These are phyloP conservation scores for Lagenaria siceraria DNA, from an alignment of 306 rosid genomes.

Conservation along the genomic window DNA sequence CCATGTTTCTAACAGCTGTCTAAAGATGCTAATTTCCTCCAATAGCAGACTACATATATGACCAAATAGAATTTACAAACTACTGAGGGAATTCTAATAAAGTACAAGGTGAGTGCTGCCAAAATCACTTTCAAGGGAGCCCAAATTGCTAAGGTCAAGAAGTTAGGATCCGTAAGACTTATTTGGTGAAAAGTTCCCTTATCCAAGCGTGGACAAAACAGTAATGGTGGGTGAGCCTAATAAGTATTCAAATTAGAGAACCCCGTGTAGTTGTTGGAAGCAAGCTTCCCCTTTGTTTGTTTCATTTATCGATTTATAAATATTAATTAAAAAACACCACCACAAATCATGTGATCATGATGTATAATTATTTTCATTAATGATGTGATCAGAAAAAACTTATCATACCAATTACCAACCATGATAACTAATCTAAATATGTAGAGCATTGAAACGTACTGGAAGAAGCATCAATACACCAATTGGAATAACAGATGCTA, in stretches of 20 bases:
- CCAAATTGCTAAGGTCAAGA: not conserved
- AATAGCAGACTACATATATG: not conserved
- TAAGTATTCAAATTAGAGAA: not conserved
- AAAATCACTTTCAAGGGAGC: not conserved
- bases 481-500: conserved; percentile 91
- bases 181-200: not conserved
- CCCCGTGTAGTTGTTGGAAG: not conserved
- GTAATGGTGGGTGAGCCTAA: not conserved
- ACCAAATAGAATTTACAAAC: not conserved
- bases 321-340: too few relatives aligned
- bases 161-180: not conserved
- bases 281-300: not conserved
- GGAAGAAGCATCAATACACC: conserved; percentile 96
- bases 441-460: conserved; percentile 27
- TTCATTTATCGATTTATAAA: not conserved
- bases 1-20: not conserved
- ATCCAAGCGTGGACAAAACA: not conserved
- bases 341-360: not conserved
- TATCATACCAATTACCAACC: not conserved
- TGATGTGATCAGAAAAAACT: not conserved
- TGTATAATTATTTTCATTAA: not conserved
- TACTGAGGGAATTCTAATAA: not conserved
- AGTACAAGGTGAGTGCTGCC: not conserved
- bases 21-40: not conserved
- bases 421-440: not conserved